These are phyloP conservation scores for Leccinum variicolor DNA, from an alignment of 768 basidiomycete genomes.

Conservation along the genomic window DNA sequence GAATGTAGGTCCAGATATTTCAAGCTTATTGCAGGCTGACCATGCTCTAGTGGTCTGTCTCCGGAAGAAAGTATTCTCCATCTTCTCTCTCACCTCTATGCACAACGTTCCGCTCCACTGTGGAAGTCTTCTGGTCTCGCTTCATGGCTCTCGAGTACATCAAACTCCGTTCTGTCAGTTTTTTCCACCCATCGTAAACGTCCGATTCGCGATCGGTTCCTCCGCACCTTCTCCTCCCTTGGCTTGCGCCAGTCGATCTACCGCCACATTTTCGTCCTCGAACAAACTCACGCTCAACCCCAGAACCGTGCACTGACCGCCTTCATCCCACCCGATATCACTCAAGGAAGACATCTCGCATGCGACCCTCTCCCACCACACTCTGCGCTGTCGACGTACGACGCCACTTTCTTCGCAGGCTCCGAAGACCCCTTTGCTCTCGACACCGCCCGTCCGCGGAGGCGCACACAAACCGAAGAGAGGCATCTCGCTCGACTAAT, in stretches of 20 bases:
- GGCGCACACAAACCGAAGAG: slow-evolving; percentile 45
- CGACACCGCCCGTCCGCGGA: slow-evolving; percentile 27
- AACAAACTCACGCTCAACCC: slow-evolving; percentile 45
- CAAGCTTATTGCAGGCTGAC: slow-evolving; percentile 5
- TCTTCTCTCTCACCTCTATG: slow-evolving; percentile 87
- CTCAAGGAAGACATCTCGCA: slow-evolving; percentile 54
- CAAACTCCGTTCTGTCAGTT: slow-evolving; percentile 36
- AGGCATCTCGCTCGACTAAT: slow-evolving; percentile 53
- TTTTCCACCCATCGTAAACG: slow-evolving; percentile 31
- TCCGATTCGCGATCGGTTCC: slow-evolving; percentile 27
- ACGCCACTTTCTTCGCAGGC: slow-evolving; percentile 70
- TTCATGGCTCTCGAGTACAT: slow-evolving; percentile 68
- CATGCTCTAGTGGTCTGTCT: slow-evolving; percentile 32
- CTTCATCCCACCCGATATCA: slow-evolving; percentile 64
- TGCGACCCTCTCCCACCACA: slow-evolving; percentile 88
- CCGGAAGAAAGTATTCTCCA: slow-evolving; percentile 53
- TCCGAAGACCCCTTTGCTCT: slow-evolving; percentile 48
- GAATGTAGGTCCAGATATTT: slow-evolving; percentile 42
- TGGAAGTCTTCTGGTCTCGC: slow-evolving; percentile 75
- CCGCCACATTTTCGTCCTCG: slow-evolving; percentile 77
- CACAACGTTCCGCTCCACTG: slow-evolving; percentile 64
- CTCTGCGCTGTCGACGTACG: slow-evolving; percentile 56
- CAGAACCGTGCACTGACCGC: slow-evolving; percentile 50
- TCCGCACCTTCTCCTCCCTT: slow-evolving; percentile 38
- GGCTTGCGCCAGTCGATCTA: slow-evolving; percentile 53